Percentiles rank a stretch among this genome's conserved stretches.
phyloP scores from a whole-genome alignment of 352 stramenopile species.

The Aphanomyces stellatus region DNA sequence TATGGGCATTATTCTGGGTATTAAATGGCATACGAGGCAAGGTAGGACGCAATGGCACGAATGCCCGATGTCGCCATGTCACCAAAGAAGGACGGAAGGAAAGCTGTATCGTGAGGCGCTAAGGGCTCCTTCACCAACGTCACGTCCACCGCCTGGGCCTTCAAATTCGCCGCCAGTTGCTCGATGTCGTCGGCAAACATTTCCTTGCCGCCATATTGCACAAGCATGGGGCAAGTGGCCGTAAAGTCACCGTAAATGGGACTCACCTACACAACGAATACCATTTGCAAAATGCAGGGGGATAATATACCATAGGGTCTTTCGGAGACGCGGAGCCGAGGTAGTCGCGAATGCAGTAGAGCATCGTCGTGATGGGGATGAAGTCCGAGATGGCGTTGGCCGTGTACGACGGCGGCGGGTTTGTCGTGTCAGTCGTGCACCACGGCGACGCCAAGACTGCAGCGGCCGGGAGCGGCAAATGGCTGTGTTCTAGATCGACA shows the following conservation, averaged over 20 bases:
- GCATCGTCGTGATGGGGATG: neutral
- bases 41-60: neutral
- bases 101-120: neutral
- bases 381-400: neutral
- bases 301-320: neutral
- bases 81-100: neutral
- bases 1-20: too few species aligned
- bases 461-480: neutral
- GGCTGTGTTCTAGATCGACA: neutral
- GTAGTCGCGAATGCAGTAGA: neutral
- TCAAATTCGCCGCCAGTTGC: neutral
- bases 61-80: neutral
- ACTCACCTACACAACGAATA: neutral
- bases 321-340: neutral
- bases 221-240: neutral
- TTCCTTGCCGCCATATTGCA: constrained; percentile 20
- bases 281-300: neutral
- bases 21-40: neutral
- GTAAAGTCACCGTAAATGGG: constrained; percentile 7
- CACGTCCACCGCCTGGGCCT: neutral
- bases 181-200: constrained; percentile 6
- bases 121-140: constrained; percentile 7
- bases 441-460: constrained; percentile 5
- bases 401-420: neutral
- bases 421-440: neutral